A percentile compares a stretch with the other conserved stretches of the same genome.
These are phyloP conservation scores for Termitomyces sp. DNA, from an alignment of 768 basidiomycete species.

Conservation along the genomic window DNA sequence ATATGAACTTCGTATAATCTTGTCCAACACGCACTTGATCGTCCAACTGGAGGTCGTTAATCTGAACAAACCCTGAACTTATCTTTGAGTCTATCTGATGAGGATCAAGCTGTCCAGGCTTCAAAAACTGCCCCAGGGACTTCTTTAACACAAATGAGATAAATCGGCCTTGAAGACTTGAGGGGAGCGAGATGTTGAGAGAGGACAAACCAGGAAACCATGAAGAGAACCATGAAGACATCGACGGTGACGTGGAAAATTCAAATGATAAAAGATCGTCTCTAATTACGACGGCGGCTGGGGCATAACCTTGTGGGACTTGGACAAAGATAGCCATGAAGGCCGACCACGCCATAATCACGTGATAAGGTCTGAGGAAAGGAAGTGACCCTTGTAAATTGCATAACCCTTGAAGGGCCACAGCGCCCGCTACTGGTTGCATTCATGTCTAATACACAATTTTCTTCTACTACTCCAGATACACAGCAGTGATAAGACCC, in stretches of 20 bases:
- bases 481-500: too few species aligned
- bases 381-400: too few species aligned
- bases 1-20: not conserved
- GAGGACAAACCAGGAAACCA: constrained; percentile 63
- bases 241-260: constrained; percentile 9
- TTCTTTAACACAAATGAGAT: constrained; percentile 85
- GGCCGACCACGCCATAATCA: too few species aligned
- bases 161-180: constrained; percentile 80
- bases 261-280: not conserved
- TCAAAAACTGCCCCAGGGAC: constrained; percentile 78
- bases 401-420: too few species aligned
- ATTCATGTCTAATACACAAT: too few species aligned
- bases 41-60: constrained; percentile 79
- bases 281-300: not conserved
- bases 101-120: constrained; percentile 83
- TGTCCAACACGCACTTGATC: constrained; percentile 47
- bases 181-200: constrained; percentile 60
- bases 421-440: too few species aligned
- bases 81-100: constrained; percentile 89
- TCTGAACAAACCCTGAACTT: constrained; percentile 84
- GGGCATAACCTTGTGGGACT: not conserved
- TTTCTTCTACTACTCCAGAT: too few species aligned
- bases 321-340: not conserved
- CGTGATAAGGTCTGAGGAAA: too few species aligned
- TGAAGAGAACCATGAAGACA: constrained; percentile 52